Evolutionary conservation across 179 eudicot species (phyloP).

Genomic region (Spinacia oleracea): DNA sequence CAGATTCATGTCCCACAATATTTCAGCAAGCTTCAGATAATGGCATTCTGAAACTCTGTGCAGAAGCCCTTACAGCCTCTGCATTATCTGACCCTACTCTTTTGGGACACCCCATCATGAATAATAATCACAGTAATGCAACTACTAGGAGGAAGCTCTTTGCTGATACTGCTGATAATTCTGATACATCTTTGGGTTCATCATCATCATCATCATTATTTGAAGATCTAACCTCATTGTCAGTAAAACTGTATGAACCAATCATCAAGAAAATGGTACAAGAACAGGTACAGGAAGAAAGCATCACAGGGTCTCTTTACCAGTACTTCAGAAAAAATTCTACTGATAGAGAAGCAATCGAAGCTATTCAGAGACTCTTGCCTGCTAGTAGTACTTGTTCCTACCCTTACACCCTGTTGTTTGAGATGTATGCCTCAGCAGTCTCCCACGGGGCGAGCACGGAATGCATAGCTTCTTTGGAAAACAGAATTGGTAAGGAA

Average conservation of each 20-base stretch:
- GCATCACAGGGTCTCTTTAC: conserved; percentile 45
- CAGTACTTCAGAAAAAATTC: conserved; percentile 41
- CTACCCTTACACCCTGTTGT: conserved; percentile 44
- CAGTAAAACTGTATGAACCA: conserved; percentile 48
- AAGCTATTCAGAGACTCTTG: conserved; percentile 53
- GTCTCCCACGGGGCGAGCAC: conserved; percentile 34
- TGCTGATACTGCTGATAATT: conserved; percentile 23
- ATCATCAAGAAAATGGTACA: conserved; percentile 42
- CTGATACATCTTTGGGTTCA: neutral
- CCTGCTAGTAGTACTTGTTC: conserved; percentile 32
- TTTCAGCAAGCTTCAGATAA: conserved; percentile 41
- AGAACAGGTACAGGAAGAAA: conserved; percentile 40
- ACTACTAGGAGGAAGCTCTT: conserved; percentile 56
- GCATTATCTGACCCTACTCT: conserved; percentile 51
- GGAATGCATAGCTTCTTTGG: conserved; percentile 48
- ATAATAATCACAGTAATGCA: conserved; percentile 25
- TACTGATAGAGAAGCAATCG: conserved; percentile 44
- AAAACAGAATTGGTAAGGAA: conserved; percentile 60
- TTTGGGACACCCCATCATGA: conserved; percentile 43
- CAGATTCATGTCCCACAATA: conserved; percentile 25
- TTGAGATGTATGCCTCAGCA: conserved; percentile 49
- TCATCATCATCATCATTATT: neutral
- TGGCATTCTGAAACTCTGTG: conserved; percentile 44
- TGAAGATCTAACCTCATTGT: conserved; percentile 49
- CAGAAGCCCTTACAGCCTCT: conserved; percentile 37